Evolutionary conservation across 768 basidiomycete species (phyloP), one percentile per base, ranked within the genome.

Genomic region (Amyloporia xantha): DNA sequence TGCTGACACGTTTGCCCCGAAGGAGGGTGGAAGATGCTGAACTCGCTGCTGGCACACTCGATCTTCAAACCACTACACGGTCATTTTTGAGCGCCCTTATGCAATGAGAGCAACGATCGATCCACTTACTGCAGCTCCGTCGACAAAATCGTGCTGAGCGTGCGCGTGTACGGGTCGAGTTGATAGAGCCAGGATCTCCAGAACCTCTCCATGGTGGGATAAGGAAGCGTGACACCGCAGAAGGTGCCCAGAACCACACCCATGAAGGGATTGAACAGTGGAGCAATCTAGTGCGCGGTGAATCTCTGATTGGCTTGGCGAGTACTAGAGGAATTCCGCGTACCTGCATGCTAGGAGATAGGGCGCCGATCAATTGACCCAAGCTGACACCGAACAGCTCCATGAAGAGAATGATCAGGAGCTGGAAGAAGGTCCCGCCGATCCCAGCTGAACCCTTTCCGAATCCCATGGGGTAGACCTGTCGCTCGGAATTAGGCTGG

Each of bases 161-260:
- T 70, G 20, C 86, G 77, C 0, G 85, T 89, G 63, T 81, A 87
- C 0, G 89, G 88, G 39, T 71, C 69, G 7, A 86, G 67, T 52
- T 81, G 72, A 64, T 91, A 91, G 12, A 91, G 64, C 87, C 88
- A 91, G 15, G 71, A 72, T 53, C 76, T 69, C 84, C 84, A 89
- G 72, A 88, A 89, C 24, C 62, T 60, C 9, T 74, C 72, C 62
- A 90, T 65, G 3, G 72, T 73, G 0, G 81, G 77, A 49, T 76
- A 83, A 0, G 86, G 86, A 47, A 90, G 78, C 1, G 84, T 84
- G 13, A 90, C 86, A 60, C 90, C 90, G 56, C 86, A 88, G 76
- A 91, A 91, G 13, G 81, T 75, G 3, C 77, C 66, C 44, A 90
- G 76, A 33, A 84, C 69, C 26, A 83, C 63, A 37, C 74, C 69